A percentile compares a stretch with the other conserved stretches of the same genome.
Conservation (phyloP, 108 stramenopile genomes). For the Poteriospumella lacustris region DNA sequence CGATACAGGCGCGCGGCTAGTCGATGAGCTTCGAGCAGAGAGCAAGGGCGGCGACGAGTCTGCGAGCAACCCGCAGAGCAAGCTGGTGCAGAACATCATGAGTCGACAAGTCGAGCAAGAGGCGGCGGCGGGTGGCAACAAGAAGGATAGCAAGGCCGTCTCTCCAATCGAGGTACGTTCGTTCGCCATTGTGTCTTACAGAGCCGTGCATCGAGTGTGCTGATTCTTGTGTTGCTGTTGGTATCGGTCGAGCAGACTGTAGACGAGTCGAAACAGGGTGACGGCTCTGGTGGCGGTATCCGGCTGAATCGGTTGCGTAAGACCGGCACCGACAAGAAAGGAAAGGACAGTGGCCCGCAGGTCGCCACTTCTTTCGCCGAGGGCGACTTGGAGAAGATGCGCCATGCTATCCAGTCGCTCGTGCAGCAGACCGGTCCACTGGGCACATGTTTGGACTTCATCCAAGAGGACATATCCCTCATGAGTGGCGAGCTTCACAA, state of each 20-base stretch:
- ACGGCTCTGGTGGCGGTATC: background rate
- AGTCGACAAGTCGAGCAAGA: constrained; percentile 29
- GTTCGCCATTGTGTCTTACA: too few species aligned
- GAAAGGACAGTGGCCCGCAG: background rate
- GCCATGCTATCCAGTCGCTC: constrained; percentile 57
- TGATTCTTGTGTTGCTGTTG: too few species aligned
- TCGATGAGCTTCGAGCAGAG: constrained; percentile 15
- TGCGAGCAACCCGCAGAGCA: constrained; percentile 33
- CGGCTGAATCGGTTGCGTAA: background rate
- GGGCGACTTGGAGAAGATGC: constrained; percentile 52
- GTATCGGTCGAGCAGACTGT: background rate
- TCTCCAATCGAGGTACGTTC: too few species aligned
- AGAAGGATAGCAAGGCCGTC: too few species aligned
- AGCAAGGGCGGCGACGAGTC: constrained; percentile 20
- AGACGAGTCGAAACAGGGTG: constrained; percentile 6
- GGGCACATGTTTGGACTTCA: constrained; percentile 63
- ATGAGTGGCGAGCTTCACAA: constrained; percentile 57
- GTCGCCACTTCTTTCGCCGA: background rate
- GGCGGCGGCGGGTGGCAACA: constrained; percentile 32
- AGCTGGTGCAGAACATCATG: constrained; percentile 51
- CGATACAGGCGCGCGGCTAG: background rate
- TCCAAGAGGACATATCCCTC: constrained; percentile 55
- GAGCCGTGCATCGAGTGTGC: too few species aligned
- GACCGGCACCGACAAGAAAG: constrained; percentile 24
- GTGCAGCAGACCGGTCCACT: constrained; percentile 62